Evolutionary conservation across 2,329 filamentous ascomycete species (phyloP), one percentile per base, ranked within the genome.

Genomic region (Aspergillus bombycis): DNA sequence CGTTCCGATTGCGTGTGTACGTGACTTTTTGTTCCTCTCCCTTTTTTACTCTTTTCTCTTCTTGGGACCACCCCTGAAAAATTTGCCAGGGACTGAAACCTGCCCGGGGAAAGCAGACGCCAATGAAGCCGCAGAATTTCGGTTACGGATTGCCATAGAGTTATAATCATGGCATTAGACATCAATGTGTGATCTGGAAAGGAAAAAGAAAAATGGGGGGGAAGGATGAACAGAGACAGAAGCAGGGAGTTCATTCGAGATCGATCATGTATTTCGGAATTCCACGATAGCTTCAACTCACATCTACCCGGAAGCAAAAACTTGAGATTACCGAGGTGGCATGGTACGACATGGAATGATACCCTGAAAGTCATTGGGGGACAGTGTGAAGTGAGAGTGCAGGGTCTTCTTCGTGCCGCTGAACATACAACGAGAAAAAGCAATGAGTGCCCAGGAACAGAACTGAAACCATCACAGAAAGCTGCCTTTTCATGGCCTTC

Each of bases 161-260:
- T 55, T 38, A 12, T 66, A 48, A 64, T 57, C 36, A 70, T 61
- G 59, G 59, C 65, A 68, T 77, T 74, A 71, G 73, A 77, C 73
- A 76, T 65, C 72, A 72, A 50, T 75, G 74, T 74, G 75, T 76
- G 68, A 64, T 63, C 66, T 64, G 62, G 23, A 57, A 68, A 67
- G 59, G 66, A 72, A 66, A 61, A 45, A 1, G 10, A 23, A 45
- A 45, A 45, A 21, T n/a, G n/a, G 11, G 10, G 21, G 43, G 65
- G 4, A 34, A 34, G 32, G 65, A 63, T 56, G 63, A 65, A 50
- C 54, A 48, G 56, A 62, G 62, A 62, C 59, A 46, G 21, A 28
- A 45, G 52, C 43, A 58, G 38, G 26, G 36, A 26, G 43, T 61
- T 56, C 23, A 50, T 26, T 38, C 16, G n/a, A 28, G 21, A 62